Evolutionary conservation across 495 filamentous ascomycete species (phyloP), one percentile per base, ranked within the genome.

Genomic region (Beverwykella pulmonaria): DNA sequence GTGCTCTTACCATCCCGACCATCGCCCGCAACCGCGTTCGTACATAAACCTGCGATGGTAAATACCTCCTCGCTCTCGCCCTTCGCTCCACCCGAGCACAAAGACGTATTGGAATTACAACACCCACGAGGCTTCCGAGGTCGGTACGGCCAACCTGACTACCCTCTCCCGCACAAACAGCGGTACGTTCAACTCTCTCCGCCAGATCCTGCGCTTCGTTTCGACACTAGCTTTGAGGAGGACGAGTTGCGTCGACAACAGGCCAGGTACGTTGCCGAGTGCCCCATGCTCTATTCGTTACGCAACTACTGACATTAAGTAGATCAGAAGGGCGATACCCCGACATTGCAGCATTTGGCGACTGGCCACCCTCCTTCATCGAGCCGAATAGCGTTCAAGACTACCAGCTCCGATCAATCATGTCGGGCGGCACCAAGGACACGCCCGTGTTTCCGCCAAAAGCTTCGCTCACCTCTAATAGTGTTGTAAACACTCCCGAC

Each of bases 101-200:
- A 22, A 12, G 48, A 48, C 12, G 60, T 63, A 41, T 26, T 64
- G 20, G 55, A 65, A 25, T 61, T 65, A 0, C 61, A 65, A 39
- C 67, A 70, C 29, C 67, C 67, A 25, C 44, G 25, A 1, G 67
- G 67, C 12, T 65, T 65, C 47, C 48, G 67, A 14, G 67, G 61
- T 14, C 20, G 67, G 26, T 70, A 70, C 48, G 67, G 67, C 25
- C 59, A 64, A 3, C 66, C 66, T 7, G 66, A 69, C 39, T 65
- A 65, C 41, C 61, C 67, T 1, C 39, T 56, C 23, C 14, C 23
- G 3, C 39, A 65, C 26, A 70, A 65, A 30, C n/a, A 44, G 29
- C 34, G 25, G 17, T 29, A n/a, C 26, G 39, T 70, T 26, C 50
- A 61, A 10, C 61, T 70, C 1, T 25, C 44, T 20, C 67, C 61